Conservation (phyloP, 2,329 filamentous ascomycete genomes). For the Lecanoromycetidae sp. region DNA sequence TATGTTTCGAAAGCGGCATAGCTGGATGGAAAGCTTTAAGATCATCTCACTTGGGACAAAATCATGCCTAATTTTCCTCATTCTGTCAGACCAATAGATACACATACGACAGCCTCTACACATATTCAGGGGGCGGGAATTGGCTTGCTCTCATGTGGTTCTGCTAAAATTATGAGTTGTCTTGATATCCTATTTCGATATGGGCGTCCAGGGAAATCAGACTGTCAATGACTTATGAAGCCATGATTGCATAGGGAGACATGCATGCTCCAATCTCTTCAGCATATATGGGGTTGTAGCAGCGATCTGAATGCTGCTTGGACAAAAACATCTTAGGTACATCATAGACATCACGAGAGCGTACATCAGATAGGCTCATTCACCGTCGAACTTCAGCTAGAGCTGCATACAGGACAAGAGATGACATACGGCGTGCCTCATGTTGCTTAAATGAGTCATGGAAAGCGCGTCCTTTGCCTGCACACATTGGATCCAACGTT, state of each 20-base stretch:
- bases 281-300: neutral
- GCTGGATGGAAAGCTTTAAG: too few species aligned
- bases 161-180: too few species aligned
- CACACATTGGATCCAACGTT: neutral
- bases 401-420: neutral
- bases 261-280: neutral
- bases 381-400: slow-evolving; percentile 1
- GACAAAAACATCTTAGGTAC: slow-evolving; percentile 3
- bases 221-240: slow-evolving; percentile 1
- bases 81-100: too few species aligned
- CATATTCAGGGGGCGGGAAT: too few species aligned
- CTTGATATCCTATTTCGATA: neutral
- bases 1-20: too few species aligned
- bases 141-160: too few species aligned
- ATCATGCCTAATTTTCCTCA: too few species aligned
- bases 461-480: too few species aligned
- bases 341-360: neutral
- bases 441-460: neutral
- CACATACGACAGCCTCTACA: too few species aligned
- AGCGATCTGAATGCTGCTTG: neutral
- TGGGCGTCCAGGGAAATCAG: neutral
- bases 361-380: slow-evolving; percentile 2
- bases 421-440: neutral
- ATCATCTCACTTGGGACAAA: too few species aligned
- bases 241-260: neutral